These are phyloP conservation scores for Mycena vulgaris DNA, from an alignment of 768 basidiomycete genomes.

Conservation along the genomic window DNA sequence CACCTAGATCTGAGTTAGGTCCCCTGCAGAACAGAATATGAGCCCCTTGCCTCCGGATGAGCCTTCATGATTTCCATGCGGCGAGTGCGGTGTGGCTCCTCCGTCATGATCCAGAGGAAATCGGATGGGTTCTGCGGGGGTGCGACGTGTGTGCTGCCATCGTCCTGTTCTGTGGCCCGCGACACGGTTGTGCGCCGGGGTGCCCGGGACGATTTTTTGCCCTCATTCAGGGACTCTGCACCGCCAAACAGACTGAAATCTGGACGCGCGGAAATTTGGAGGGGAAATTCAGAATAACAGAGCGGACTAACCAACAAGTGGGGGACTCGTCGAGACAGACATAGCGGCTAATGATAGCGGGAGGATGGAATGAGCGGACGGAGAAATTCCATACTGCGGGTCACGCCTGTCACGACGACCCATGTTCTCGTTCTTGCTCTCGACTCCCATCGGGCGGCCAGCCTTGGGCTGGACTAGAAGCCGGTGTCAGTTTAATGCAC, in stretches of 20 bases:
- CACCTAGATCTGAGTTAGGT: conserved; percentile 66
- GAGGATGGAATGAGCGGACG: too few species aligned
- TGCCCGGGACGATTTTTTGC: conserved; percentile 54
- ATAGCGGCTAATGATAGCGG: too few species aligned
- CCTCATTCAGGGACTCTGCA: conserved; percentile 81
- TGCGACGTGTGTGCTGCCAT: conserved; percentile 59
- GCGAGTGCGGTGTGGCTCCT: conserved; percentile 95
- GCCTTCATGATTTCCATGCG: conserved; percentile 93
- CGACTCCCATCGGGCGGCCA: too few species aligned
- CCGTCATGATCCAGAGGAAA: conserved; percentile 97
- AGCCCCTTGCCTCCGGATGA: conserved; percentile 84
- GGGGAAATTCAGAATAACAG: too few species aligned
- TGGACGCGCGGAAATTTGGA: conserved; percentile 46
- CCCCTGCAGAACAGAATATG: not conserved
- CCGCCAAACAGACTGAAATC: conserved; percentile 90
- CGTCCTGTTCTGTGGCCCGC: conserved; percentile 55
- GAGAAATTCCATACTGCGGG: too few species aligned
- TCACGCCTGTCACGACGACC: too few species aligned
- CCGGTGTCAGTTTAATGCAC: too few species aligned
- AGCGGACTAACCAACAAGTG: too few species aligned
- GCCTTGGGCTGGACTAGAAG: too few species aligned
- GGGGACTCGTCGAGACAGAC: too few species aligned
- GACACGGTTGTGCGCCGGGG: conserved; percentile 66
- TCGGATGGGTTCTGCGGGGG: conserved; percentile 86
- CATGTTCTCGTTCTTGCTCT: too few species aligned